A percentile compares a stretch with the other conserved stretches of the same genome.
Evolutionary conservation across 2,329 filamentous ascomycete species (phyloP).

Genomic region (Penicillium vulpinum): DNA sequence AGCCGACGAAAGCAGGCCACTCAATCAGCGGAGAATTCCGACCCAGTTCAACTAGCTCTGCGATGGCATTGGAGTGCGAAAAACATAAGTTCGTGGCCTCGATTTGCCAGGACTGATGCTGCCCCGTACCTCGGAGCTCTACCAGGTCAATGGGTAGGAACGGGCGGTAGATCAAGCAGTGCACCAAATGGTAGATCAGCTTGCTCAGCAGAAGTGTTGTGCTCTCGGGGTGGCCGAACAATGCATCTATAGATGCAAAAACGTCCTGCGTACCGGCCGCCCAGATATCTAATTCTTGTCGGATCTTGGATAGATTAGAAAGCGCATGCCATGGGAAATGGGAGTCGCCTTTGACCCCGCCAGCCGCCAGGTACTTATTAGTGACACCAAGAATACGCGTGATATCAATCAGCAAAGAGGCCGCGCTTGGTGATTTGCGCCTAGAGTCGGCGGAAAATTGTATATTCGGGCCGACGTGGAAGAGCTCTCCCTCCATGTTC

Average conservation of each 20-base stretch:
- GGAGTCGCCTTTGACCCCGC: slow-evolving; percentile 83
- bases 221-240: slow-evolving; percentile 77
- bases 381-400: slow-evolving; percentile 78
- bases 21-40: slow-evolving; percentile 72
- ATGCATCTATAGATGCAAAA: slow-evolving; percentile 71
- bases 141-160: slow-evolving; percentile 82
- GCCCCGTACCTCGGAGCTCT: slow-evolving; percentile 74
- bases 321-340: slow-evolving; percentile 89
- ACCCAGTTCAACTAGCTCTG: slow-evolving; percentile 77
- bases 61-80: slow-evolving; percentile 82
- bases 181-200: slow-evolving; percentile 80
- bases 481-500: slow-evolving; percentile 74
- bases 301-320: slow-evolving; percentile 81
- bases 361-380: slow-evolving; percentile 79
- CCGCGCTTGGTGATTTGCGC: slow-evolving; percentile 72
- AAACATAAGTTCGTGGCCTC: slow-evolving; percentile 87
- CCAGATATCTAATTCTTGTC: slow-evolving; percentile 83
- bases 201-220: slow-evolving; percentile 80
- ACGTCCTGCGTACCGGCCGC: slow-evolving; percentile 76
- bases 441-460: slow-evolving; percentile 69
- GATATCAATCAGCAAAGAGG: slow-evolving; percentile 81
- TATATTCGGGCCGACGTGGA: slow-evolving; percentile 75
- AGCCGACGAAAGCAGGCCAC: slow-evolving; percentile 84
- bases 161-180: slow-evolving; percentile 82
- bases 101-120: slow-evolving; percentile 91